Base-by-base conservation (phyloP, 148 eudicot genomes). In the Vaccinium macrocarpon region DNA sequence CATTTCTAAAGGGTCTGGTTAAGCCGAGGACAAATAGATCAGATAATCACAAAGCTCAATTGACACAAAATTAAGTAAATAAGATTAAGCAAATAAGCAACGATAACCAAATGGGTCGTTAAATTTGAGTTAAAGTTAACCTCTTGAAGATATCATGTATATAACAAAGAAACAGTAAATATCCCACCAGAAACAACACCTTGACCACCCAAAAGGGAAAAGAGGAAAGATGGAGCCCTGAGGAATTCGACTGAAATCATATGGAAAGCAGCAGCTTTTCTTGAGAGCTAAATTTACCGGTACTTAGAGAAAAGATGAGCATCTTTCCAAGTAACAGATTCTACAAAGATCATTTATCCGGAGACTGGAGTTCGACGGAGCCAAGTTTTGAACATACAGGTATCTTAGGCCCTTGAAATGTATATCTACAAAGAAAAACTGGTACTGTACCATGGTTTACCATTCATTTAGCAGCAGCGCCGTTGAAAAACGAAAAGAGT, bases 161-260 rank as follows among this genome's bases (percentile, higher is more conserved):
- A 62, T 15, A 4, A 55, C 19, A 3, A 55, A 57, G n/a, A 57
- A 7, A 57, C 9, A 18, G 5, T 57, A 5, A 57, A 57, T 15
- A 57, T 21, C 21, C 66, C 16, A 5, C 25, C 25, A 59, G 66
- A 59, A 19, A 59, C 21, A 19, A 18, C 66, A 59, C 25, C 25
- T 59, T 21, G 38, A 70, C 38, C 76, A 15, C 7, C 8, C 0
- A 32, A 13, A 73, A 38, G 77, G 15, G 74, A 70, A 29, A 8
- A 4, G 46, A 1, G 46, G 42, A 4, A 71, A 18, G 18, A 29
- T 7, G 11, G 8, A 32, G 76, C 76, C 18, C n/a, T 3, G 21
- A 72, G 48, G 76, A 72, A 38, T 72, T 35, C 75, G 12, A 89
- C 88, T 35, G 84, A 88, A 42, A 88, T 90, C 29, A 62, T 85